A percentile compares a stretch with the other conserved stretches of the same genome.
phyloP scores from a whole-genome alignment of 805 yeast genomes.

The Wickerhamomyces bovis region DNA sequence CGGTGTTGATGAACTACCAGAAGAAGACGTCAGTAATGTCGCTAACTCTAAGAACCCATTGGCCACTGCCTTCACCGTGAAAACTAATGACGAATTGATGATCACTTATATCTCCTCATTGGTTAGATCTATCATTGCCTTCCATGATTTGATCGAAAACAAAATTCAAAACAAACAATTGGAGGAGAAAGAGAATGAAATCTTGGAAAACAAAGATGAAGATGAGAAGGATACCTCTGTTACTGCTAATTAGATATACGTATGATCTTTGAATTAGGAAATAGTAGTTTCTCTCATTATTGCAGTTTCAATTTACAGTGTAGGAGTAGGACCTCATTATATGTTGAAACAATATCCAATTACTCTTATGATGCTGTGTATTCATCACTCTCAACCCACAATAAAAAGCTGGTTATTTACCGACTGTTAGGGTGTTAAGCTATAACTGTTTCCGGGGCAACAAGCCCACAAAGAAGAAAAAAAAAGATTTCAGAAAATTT shows the following conservation, averaged over 20 bases:
- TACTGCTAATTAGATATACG: neutral
- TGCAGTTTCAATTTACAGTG: too few relatives aligned
- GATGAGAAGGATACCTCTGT: conserved; percentile 1
- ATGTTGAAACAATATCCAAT: too few relatives aligned
- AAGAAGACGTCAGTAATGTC: conserved; percentile 19
- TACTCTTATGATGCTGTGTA: too few relatives aligned
- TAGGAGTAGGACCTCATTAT: too few relatives aligned
- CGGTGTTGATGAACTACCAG: conserved; percentile 29
- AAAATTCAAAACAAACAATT: conserved; percentile 74
- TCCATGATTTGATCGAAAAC: conserved; percentile 94
- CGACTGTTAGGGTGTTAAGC: too few relatives aligned
- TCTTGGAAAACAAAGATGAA: conserved; percentile 3
- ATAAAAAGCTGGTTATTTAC: too few relatives aligned
- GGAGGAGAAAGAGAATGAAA: conserved; percentile 23
- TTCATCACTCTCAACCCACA: too few relatives aligned
- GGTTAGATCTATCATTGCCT: conserved; percentile 91
- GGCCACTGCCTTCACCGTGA: conserved; percentile 77
- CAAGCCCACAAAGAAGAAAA: neutral
- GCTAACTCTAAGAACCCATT: conserved; percentile 43
- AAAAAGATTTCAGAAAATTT: neutral
- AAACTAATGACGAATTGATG: conserved; percentile 96
- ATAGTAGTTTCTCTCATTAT: neutral
- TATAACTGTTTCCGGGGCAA: too few relatives aligned
- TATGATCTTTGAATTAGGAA: neutral
- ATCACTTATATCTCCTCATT: conserved; percentile 81